Base-by-base conservation (phyloP, 768 basidiomycete genomes). In the Kwoniella heveanensis region DNA sequence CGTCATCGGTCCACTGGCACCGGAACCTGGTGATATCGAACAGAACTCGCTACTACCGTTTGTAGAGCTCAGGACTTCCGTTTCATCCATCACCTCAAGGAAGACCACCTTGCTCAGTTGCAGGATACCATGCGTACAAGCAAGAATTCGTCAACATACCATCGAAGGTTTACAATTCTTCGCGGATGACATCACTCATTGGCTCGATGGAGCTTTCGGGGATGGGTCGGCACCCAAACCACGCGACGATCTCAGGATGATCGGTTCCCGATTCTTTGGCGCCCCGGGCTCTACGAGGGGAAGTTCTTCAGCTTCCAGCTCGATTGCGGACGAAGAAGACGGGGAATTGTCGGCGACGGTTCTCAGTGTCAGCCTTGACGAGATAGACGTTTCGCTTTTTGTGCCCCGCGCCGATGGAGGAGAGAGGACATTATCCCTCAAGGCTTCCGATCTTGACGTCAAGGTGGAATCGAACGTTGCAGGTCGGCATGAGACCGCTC, bases 131-230 rank as follows among this genome's bases (percentile, higher is more conserved):
- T 87, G 87, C 3, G 78, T 89, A n/a, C 74, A 77, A 44, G 66
- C 79, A 30, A 66, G 68, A 44, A 69, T 77, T 36, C 62, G 64
- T 10, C 95, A 97, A 77, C 72, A 80, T 5, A 65, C 82, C 1
- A 79, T 93, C 8, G 91, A 97, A 73, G 85, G 86, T 13, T 77
- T 98, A 19, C 92, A 97, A 77, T 88, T 88, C 72, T 91, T 89
- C 84, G 88, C 87, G 7, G 96, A 99, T 74, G 93, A 97, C 73
- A 76, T 88, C 26, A 81, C 87, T n/a, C 91, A 90, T 71, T 84
- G 88, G 54, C 70, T 88, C 2, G 89, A 89, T 55, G 83, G 81
- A 17, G 79, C 82, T 6, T 71, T 74, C 49, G 70, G 65, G 4
- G 73, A 72, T 55, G 73, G 65, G 13, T 77, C 75, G 10, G 61